These are phyloP conservation scores for Microcyclosporella mali DNA, from an alignment of 2,329 filamentous ascomycete species.

Conservation along the genomic window DNA sequence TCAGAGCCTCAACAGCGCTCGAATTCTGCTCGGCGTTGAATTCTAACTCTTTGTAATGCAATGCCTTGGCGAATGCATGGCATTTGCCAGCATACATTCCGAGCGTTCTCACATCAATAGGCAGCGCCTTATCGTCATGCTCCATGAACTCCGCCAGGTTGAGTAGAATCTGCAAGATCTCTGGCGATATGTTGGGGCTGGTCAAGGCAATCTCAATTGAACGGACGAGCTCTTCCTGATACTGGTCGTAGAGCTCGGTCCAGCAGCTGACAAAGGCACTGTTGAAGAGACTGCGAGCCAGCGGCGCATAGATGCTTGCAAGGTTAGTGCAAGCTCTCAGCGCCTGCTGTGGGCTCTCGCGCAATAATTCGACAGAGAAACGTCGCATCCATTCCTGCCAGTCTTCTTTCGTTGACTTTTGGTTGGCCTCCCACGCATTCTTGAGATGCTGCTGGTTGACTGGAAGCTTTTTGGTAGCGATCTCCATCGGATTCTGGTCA, in stretches of 20 bases:
- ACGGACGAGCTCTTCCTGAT: slow-evolving; percentile 91
- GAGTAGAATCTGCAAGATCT: slow-evolving; percentile 86
- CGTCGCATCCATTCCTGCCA: slow-evolving; percentile 99
- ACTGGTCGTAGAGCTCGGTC: slow-evolving; percentile 95
- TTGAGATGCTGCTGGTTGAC: slow-evolving; percentile 98
- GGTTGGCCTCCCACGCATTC: slow-evolving; percentile 91
- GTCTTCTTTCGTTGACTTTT: slow-evolving; percentile 95
- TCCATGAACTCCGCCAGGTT: slow-evolving; percentile 99
- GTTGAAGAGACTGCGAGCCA: slow-evolving; percentile 93
- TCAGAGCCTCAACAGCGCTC: slow-evolving; percentile 89
- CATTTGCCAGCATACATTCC: slow-evolving; percentile 94
- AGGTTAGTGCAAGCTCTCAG: slow-evolving; percentile 86
- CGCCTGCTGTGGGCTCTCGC: slow-evolving; percentile 93
- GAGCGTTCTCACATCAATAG: slow-evolving; percentile 91
- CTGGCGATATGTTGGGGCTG: slow-evolving; percentile 90
- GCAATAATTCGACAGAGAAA: slow-evolving; percentile 89
- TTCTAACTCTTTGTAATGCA: slow-evolving; percentile 98
- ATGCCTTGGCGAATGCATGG: slow-evolving; percentile 93
- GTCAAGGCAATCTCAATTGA: slow-evolving; percentile 95
- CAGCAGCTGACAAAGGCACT: slow-evolving; percentile 98
- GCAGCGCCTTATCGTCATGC: slow-evolving; percentile 95
- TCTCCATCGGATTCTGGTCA: slow-evolving; percentile 74
- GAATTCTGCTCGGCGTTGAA: slow-evolving; percentile 97
- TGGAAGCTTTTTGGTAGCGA: slow-evolving; percentile 86
- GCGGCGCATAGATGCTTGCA: slow-evolving; percentile 82